Conservation (phyloP, 2,329 filamentous ascomycete genomes). For the Tolypocladium endophyticum region DNA sequence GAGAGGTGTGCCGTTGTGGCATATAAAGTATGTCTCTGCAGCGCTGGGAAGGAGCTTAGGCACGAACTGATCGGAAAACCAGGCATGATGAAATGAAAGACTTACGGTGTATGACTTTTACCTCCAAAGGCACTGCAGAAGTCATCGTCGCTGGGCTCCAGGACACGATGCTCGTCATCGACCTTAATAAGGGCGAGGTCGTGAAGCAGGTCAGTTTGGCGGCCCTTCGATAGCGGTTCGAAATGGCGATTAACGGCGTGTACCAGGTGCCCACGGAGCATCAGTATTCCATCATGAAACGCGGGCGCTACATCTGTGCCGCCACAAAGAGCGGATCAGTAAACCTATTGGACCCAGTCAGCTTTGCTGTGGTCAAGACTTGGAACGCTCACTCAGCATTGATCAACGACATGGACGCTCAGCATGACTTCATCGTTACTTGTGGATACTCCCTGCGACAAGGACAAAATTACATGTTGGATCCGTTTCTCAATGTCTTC, state of each 20-base stretch:
- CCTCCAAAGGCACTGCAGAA: slow-evolving; percentile 71
- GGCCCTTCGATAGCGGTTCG: background rate
- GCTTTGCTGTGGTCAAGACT: slow-evolving; percentile 66
- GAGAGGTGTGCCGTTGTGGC: slow-evolving; percentile 78
- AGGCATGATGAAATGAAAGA: slow-evolving; percentile 72
- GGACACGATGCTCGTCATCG: slow-evolving; percentile 69
- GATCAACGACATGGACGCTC: slow-evolving; percentile 95
- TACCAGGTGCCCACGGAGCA: slow-evolving; percentile 56
- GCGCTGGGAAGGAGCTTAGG: background rate
- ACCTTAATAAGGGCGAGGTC: slow-evolving; percentile 60
- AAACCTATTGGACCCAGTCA: slow-evolving; percentile 73
- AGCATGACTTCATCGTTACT: slow-evolving; percentile 89
- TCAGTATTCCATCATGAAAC: slow-evolving; percentile 87
- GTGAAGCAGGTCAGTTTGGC: slow-evolving; percentile 52
- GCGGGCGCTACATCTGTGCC: slow-evolving; percentile 81
- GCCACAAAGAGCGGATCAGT: slow-evolving; percentile 75
- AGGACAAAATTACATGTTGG: slow-evolving; percentile 62
- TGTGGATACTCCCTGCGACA: slow-evolving; percentile 87
- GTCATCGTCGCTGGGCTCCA: slow-evolving; percentile 84
- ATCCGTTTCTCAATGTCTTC: slow-evolving; percentile 90
- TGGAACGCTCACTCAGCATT: slow-evolving; percentile 86
- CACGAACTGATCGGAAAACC: background rate
- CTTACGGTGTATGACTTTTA: slow-evolving; percentile 90
- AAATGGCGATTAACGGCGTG: slow-evolving; percentile 16
- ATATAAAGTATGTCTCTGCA: slow-evolving; percentile 47